phyloP scores from a whole-genome alignment of 371 early-diverging fungal species.

The Dinochytrium kinnereticum region DNA sequence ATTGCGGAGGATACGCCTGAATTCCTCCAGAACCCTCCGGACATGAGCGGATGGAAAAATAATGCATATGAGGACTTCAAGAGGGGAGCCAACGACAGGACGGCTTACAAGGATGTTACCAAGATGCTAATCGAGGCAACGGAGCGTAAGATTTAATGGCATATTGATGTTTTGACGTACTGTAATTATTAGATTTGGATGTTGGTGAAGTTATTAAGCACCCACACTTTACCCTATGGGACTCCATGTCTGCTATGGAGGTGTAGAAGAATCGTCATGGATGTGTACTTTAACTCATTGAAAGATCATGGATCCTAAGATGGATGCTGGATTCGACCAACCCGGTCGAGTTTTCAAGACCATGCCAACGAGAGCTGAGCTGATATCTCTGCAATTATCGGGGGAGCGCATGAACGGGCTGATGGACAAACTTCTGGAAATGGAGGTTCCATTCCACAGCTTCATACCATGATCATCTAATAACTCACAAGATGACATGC shows the following conservation, averaged over 20 bases:
- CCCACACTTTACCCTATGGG: constrained; percentile 12
- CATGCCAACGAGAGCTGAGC: neutral
- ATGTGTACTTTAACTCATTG: neutral
- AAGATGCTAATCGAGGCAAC: neutral
- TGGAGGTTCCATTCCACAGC: neutral
- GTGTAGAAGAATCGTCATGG: neutral
- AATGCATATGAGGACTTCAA: neutral
- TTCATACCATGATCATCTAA: neutral
- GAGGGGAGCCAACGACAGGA: neutral
- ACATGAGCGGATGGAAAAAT: neutral
- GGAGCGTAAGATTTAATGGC: neutral
- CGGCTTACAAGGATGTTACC: constrained; percentile 1
- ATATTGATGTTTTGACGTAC: too few species aligned
- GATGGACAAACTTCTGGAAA: constrained; percentile 9
- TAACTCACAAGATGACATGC: constrained; percentile 14
- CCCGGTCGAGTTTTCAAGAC: neutral
- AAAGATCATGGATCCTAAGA: constrained; percentile 19
- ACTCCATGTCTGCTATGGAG: constrained; percentile 17
- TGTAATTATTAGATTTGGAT: neutral
- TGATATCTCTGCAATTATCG: neutral
- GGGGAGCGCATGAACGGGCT: neutral
- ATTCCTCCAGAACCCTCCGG: neutral
- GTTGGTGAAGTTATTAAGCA: neutral
- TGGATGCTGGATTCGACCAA: constrained; percentile 6
- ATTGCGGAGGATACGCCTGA: neutral